Evolutionary conservation across 495 filamentous ascomycete genomes (phyloP).

Genomic region (Haplographium delicatum): DNA sequence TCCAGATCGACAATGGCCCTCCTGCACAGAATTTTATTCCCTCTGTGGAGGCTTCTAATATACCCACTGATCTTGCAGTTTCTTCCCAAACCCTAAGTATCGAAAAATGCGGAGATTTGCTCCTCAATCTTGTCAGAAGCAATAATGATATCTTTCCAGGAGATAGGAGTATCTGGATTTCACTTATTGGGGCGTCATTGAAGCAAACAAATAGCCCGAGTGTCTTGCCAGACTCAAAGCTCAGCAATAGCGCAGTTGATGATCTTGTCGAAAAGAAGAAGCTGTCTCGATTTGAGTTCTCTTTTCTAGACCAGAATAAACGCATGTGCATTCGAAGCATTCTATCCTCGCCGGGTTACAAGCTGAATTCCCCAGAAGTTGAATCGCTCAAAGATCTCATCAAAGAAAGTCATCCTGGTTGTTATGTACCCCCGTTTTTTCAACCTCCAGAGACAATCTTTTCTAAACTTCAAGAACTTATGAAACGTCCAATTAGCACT

Average conservation of each 20-base stretch:
- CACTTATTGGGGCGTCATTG: slow-evolving; percentile 58
- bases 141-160: slow-evolving; percentile 71
- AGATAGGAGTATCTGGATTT: slow-evolving; percentile 64
- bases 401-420: slow-evolving; percentile 10
- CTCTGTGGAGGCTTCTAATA: no score
- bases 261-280: slow-evolving; percentile 52
- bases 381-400: slow-evolving; percentile 15
- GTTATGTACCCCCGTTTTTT: slow-evolving; percentile 21
- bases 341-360: slow-evolving; percentile 1
- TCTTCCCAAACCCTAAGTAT: neutral
- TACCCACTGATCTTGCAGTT: neutral
- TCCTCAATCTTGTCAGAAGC: slow-evolving; percentile 63
- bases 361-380: slow-evolving; percentile 1
- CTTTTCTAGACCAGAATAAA: slow-evolving; percentile 38
- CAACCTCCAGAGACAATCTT: slow-evolving; percentile 12
- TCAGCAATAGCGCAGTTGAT: slow-evolving; percentile 51
- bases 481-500: no score
- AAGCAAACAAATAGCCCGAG: slow-evolving; percentile 50
- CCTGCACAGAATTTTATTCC: no score
- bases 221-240: slow-evolving; percentile 28
- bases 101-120: slow-evolving; percentile 46
- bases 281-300: slow-evolving; percentile 57
- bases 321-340: slow-evolving; percentile 6
- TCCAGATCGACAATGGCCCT: no score
- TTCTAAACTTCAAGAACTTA: slow-evolving; percentile 6